Evolutionary conservation across 768 basidiomycete species (phyloP).

Genomic region (Lactifluus piperatus): DNA sequence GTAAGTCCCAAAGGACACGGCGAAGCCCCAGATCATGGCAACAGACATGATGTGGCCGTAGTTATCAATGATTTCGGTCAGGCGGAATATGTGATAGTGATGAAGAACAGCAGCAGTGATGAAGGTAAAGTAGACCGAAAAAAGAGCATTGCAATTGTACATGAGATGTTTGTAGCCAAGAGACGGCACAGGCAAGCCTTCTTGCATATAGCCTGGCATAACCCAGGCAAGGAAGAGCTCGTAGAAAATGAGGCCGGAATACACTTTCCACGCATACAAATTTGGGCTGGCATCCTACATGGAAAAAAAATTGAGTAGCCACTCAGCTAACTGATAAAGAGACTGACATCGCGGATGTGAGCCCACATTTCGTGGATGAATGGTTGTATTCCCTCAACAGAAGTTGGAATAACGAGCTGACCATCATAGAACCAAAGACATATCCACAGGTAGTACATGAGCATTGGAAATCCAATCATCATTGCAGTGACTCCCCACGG

Average conservation of each 20-base stretch:
- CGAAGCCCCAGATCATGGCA: slow-evolving; percentile 86
- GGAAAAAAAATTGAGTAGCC: background rate
- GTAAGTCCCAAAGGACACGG: slow-evolving; percentile 73
- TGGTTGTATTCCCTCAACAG: slow-evolving; percentile 61
- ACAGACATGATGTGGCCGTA: slow-evolving; percentile 96
- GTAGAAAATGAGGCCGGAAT: slow-evolving; percentile 78
- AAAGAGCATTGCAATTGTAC: slow-evolving; percentile 95
- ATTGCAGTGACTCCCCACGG: slow-evolving; percentile 86
- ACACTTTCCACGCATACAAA: slow-evolving; percentile 80
- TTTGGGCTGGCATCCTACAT: slow-evolving; percentile 86
- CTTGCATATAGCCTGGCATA: slow-evolving; percentile 87
- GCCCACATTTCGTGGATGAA: slow-evolving; percentile 77
- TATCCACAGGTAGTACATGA: slow-evolving; percentile 99
- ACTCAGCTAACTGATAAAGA: background rate
- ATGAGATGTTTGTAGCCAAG: slow-evolving; percentile 85
- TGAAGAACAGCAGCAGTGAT: slow-evolving; percentile 68
- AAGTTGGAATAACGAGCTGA: slow-evolving; percentile 58
- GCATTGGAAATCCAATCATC: slow-evolving; percentile 86
- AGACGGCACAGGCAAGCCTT: slow-evolving; percentile 94
- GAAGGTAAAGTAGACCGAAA: slow-evolving; percentile 77
- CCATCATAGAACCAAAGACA: slow-evolving; percentile 97
- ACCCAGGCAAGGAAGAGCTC: slow-evolving; percentile 87
- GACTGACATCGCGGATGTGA: slow-evolving; percentile 69
- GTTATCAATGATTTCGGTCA: slow-evolving; percentile 92
- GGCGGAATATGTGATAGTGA: slow-evolving; percentile 72